Base-by-base conservation (phyloP, 177 flowering plant genomes). In the Vitis hybrid region DNA sequence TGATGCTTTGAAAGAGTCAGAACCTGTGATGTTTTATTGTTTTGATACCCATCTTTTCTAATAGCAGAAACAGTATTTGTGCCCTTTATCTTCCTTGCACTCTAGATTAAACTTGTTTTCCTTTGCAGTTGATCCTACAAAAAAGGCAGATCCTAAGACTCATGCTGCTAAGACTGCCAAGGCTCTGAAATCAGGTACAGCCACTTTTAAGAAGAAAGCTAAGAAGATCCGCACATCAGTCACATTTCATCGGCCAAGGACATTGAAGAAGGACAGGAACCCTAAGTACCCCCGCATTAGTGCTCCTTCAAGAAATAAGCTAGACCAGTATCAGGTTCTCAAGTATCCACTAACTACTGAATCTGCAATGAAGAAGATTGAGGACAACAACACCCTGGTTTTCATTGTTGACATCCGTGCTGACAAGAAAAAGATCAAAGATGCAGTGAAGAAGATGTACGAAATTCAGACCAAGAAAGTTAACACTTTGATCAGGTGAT, bases 351-450 rank as follows among this genome's bases (percentile, higher is more conserved):
- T 90, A 6, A 87, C 91, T n/a, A 87, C 93, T 50, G 93, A 91
- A 72, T 86, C 91, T 56, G 96, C 93, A 14, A 91, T 89, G 96
- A 91, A 91, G 80, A 89, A 91, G 79, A 91, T 91, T 67, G 96
- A 89, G 71, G 97, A 91, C 76, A 91, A 90, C 81, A 91, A 91
- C 78, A 91, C 97, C 40, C 69, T 91, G 61, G 92, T 91, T 60
- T 91, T 91, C 80, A 90, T 91, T 80, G 97, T 90, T 71, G 92
- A 90, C 81, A 79, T 88, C 60, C 89, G 88, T 19, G 89, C 94
- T 46, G 87, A 88, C 81, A 90, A 90, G 86, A 90, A 89, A 77
- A 89, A 87, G 82, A 88, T 88, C 64, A 88, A 90, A 69, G 87
- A 66, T 80, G 91, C 91, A 1, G 92, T 90, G 40, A 90, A 87